Conservation (phyloP, 2,329 filamentous ascomycete genomes). For the Fusarium verticillioides region DNA sequence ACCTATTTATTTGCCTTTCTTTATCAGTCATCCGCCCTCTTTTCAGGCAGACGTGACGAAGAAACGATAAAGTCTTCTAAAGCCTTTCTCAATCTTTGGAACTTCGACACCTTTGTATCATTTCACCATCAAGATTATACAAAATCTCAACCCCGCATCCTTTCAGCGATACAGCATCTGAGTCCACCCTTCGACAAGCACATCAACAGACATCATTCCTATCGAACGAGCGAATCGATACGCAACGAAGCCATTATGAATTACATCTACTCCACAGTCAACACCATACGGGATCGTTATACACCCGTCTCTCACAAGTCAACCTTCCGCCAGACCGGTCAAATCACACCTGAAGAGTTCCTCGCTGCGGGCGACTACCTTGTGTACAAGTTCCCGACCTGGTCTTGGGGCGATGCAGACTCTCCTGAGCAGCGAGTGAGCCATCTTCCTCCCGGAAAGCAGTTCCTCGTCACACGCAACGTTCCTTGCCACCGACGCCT, state of each 20-base stretch:
- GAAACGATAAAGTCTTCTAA: neutral
- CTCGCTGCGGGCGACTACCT: conserved; percentile 95
- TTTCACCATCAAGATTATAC: neutral
- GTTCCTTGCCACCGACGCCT: conserved; percentile 93
- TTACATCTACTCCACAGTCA: conserved; percentile 90
- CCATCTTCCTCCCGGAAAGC: conserved; percentile 88
- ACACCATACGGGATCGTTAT: conserved; percentile 90
- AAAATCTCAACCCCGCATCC: conserved; percentile 28
- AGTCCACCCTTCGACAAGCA: neutral
- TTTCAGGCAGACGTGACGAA: conserved; percentile 12
- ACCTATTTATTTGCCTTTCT: neutral
- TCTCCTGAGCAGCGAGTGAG: conserved; percentile 79
- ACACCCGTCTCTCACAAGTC: conserved; percentile 90
- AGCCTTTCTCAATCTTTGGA: neutral
- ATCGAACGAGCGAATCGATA: neutral
- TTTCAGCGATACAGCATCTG: neutral
- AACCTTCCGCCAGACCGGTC: conserved; percentile 91
- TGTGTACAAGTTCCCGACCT: conserved; percentile 98
- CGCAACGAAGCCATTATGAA: conserved; percentile 71
- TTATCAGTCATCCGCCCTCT: conserved; percentile 24
- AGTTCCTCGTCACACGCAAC: conserved; percentile 93
- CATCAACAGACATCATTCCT: neutral
- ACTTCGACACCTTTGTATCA: neutral
- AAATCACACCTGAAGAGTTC: conserved; percentile 98
- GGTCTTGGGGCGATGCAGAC: conserved; percentile 94